Evolutionary conservation across 2,329 filamentous ascomycete genomes (phyloP).

Genomic region (Nannizzia gypsea): DNA sequence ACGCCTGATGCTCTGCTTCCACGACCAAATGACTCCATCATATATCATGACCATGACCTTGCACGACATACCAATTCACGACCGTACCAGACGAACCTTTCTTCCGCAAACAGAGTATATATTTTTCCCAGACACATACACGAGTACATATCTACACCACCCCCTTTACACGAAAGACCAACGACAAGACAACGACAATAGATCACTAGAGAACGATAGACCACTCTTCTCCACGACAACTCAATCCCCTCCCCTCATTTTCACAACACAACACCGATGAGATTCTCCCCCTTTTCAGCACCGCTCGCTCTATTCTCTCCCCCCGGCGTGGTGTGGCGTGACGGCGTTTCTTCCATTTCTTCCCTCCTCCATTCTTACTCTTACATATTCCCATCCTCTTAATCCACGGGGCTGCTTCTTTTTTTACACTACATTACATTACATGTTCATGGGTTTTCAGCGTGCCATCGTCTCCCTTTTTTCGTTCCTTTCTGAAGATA

Average conservation of each 20-base stretch:
- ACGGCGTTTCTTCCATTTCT: not conserved
- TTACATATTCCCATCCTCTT: too few species aligned
- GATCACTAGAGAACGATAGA: not conserved
- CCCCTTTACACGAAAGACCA: not conserved
- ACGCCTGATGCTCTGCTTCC: not conserved
- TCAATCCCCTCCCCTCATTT: not conserved
- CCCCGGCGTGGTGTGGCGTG: not conserved
- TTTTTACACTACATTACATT: too few species aligned
- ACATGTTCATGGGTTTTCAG: not conserved
- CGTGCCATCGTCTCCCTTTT: slow-evolving; percentile 1
- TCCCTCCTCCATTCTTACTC: not conserved
- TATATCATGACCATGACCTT: not conserved
- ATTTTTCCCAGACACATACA: not conserved
- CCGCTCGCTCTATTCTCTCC: not conserved
- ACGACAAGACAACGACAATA: not conserved
- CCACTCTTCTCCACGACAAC: not conserved
- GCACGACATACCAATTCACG: not conserved
- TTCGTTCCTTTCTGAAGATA: not conserved
- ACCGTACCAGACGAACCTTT: not conserved
- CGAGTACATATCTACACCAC: not conserved
- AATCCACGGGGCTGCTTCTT: not conserved
- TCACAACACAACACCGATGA: not conserved
- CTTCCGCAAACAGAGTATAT: not conserved
- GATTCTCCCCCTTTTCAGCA: not conserved
- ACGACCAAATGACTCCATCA: not conserved